Base-by-base conservation (phyloP, 495 filamentous ascomycete species). In the Penicillium manginii region DNA sequence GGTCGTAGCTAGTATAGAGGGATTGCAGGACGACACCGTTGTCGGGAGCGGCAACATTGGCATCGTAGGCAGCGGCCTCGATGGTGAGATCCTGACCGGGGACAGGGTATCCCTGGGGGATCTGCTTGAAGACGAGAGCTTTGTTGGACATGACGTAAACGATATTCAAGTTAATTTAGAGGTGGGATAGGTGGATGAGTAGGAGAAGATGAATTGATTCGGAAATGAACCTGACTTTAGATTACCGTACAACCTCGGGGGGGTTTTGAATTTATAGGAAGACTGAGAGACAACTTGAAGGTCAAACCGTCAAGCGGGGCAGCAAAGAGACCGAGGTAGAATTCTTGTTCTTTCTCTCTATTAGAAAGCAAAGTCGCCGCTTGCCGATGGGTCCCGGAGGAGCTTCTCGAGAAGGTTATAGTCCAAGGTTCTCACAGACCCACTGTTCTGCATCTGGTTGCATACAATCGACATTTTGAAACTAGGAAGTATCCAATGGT, bases 1-100 rank as follows among this genome's bases (percentile, higher is more conserved):
- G 93, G 76, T 97, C 93, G 73, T 88, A 90, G 57, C 91, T 96
- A 71, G 86, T 80, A 69, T 88, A 91, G 68, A 89, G 82, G 58
- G 88, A 88, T 71, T 89, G 85, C 54, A 88, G 68, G 35, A 86
- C 84, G 26, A 96, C 67, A 32, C 93, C 91, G 59, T 89, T 86
- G 33, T 80, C 61, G 8, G 91, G 90, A 23, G 87, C 82, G 1
- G 80, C 60, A 29, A 83, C 76, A n/a, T 83, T 74, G 58, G 84
- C 68, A 71, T 93, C 90, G 73, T 93, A 87, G 11, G 78, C 70
- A 33, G 78, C 80, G 49, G 81, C 66, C 71, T 96, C 89, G 52
- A 96, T 62, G n/a, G 68, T 71, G 37, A 97, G 79, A 69, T 97
- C 73, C 70, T 96, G 72, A 26, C 92, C 93, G 1, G 83, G 64